Evolutionary conservation across 768 basidiomycete genomes (phyloP).

Genomic region (Russula earlei): DNA sequence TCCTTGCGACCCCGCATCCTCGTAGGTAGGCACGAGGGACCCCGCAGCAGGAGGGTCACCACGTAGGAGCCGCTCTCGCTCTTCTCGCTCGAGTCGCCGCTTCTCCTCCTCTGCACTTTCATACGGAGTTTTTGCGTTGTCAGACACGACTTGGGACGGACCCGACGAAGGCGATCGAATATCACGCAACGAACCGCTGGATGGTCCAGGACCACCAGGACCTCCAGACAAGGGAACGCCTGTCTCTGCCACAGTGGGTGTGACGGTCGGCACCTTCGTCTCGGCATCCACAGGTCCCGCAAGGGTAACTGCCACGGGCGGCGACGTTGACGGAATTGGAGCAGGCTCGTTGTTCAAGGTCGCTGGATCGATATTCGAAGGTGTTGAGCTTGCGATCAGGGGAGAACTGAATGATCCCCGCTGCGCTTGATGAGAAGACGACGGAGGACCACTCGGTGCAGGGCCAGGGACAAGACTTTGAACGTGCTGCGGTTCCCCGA

Average conservation of each 20-base stretch:
- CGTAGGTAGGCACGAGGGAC: conserved; percentile 23
- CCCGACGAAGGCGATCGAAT: conserved; percentile 22
- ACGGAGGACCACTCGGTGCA: not conserved
- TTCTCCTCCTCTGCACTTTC: conserved; percentile 61
- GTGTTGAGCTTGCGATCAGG: conserved; percentile 26
- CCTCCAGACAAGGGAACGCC: conserved; percentile 62
- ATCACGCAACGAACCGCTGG: conserved; percentile 52
- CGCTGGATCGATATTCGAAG: conserved; percentile 23
- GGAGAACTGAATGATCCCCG: conserved; percentile 22
- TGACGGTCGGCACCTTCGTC: conserved; percentile 27
- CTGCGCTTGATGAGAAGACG: conserved; percentile 14
- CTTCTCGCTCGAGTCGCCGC: conserved; percentile 44
- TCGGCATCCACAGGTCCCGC: conserved; percentile 27
- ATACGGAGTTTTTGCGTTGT: conserved; percentile 6
- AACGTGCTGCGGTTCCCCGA: conserved; percentile 16
- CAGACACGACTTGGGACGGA: conserved; percentile 1
- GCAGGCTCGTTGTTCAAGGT: conserved; percentile 26
- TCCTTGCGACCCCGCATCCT: conserved; percentile 53
- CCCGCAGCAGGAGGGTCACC: conserved; percentile 17
- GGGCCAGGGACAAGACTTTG: not conserved
- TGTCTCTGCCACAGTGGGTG: conserved; percentile 66
- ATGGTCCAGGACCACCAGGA: conserved; percentile 51
- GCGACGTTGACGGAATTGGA: conserved; percentile 19
- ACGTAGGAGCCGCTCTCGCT: conserved; percentile 38
- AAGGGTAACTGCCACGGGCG: conserved; percentile 21